phyloP scores from a whole-genome alignment of 148 eudicot genomes.

The Heliosperma pusillum region DNA sequence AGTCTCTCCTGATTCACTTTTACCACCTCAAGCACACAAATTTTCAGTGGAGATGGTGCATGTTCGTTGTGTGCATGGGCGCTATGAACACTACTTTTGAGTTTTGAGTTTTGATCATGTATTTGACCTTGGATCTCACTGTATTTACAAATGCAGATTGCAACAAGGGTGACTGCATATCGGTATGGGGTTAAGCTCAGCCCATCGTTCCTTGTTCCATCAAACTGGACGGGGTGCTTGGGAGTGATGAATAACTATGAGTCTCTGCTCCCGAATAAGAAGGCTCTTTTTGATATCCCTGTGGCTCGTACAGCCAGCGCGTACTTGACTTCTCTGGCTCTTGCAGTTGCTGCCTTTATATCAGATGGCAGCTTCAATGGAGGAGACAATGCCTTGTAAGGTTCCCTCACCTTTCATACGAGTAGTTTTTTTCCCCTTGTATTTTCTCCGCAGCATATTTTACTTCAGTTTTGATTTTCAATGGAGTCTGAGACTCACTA shows the following conservation, averaged over 20 bases:
- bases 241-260: conserved; percentile 97
- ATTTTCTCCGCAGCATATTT: neutral
- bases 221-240: conserved; percentile 95
- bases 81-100: neutral
- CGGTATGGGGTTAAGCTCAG: conserved; percentile 83
- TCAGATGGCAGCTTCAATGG: conserved; percentile 97
- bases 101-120: neutral
- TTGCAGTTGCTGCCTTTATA: conserved; percentile 78
- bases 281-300: conserved; percentile 92
- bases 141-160: conserved; percentile 45
- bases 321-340: conserved; percentile 73
- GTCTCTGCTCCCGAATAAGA: conserved; percentile 85
- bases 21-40: too few species aligned
- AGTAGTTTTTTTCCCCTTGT: neutral
- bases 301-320: conserved; percentile 98
- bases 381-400: conserved; percentile 97
- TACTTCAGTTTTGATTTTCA: neutral
- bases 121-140: neutral
- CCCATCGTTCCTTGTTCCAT: conserved; percentile 93
- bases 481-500: neutral
- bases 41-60: too few species aligned
- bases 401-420: conserved; percentile 8
- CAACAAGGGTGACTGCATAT: conserved; percentile 79
- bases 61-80: too few species aligned
- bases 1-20: too few species aligned